These are phyloP conservation scores for Fusarium guadeloupense DNA, from an alignment of 2,329 filamentous ascomycete genomes.

Conservation along the genomic window DNA sequence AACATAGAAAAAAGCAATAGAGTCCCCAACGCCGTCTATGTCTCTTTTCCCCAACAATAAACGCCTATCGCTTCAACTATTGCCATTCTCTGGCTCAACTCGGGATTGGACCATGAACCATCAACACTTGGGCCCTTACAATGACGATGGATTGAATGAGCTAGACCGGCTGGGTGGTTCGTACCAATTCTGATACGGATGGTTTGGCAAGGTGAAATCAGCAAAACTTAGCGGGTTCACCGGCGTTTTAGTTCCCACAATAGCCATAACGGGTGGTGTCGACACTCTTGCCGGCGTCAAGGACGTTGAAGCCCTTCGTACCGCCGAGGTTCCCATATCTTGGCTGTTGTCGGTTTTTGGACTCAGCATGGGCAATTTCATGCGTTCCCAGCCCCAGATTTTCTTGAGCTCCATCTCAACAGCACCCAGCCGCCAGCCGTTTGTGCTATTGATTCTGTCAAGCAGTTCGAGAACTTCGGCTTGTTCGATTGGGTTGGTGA, in stretches of 20 bases:
- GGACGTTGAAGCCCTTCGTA: constrained; percentile 17
- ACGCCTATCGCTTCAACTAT: neutral
- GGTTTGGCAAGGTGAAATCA: constrained; percentile 80
- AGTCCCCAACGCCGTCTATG: constrained; percentile 26
- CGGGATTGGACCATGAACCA: neutral
- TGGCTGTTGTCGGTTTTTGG: constrained; percentile 18
- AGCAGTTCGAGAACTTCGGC: constrained; percentile 83
- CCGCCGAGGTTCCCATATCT: neutral
- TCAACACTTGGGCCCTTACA: neutral
- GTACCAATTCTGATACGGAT: constrained; percentile 84
- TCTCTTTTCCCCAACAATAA: constrained; percentile 3
- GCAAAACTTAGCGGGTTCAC: constrained; percentile 78
- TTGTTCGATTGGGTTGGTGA: constrained; percentile 76
- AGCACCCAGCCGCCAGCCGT: constrained; percentile 79
- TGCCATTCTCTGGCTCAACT: neutral
- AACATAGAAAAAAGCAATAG: constrained; percentile 32
- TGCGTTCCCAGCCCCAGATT: constrained; percentile 75
- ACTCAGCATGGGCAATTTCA: constrained; percentile 15
- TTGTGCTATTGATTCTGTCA: constrained; percentile 76
- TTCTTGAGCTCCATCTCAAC: constrained; percentile 77
- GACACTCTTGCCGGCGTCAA: constrained; percentile 26
- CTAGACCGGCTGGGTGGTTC: constrained; percentile 69
- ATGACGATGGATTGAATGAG: constrained; percentile 27
- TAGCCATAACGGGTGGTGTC: constrained; percentile 42
- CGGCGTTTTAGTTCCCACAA: constrained; percentile 49